Conservation (phyloP, 2,329 filamentous ascomycete genomes). For the Balansia obtecta region DNA sequence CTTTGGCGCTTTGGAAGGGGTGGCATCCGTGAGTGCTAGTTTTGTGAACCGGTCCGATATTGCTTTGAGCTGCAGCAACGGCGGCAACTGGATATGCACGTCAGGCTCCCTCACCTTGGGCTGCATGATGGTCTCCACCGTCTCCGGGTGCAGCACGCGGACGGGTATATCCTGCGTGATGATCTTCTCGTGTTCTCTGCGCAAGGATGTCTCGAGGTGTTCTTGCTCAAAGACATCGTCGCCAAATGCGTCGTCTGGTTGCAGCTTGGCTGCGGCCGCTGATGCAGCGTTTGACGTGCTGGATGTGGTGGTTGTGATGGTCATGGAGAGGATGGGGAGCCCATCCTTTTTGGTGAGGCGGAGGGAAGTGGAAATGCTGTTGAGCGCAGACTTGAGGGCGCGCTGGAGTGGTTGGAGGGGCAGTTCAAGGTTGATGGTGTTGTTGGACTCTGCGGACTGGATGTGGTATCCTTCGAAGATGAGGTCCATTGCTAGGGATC, state of each 20-base stretch:
- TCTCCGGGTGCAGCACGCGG: conserved; percentile 69
- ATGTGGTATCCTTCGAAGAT: conserved; percentile 81
- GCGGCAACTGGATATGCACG: conserved; percentile 83
- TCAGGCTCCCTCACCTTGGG: conserved; percentile 83
- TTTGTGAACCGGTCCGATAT: conserved; percentile 94
- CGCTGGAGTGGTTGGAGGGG: conserved; percentile 79
- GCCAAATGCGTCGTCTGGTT: conserved; percentile 26
- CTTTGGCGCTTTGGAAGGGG: conserved; percentile 42
- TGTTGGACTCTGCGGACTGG: conserved; percentile 68
- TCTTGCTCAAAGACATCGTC: conserved; percentile 33
- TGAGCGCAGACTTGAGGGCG: conserved; percentile 78
- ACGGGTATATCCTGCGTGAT: conserved; percentile 96
- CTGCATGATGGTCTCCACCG: conserved; percentile 88
- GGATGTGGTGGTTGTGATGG: conserved; percentile 63
- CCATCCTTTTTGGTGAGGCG: conserved; percentile 89
- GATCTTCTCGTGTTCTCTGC: conserved; percentile 72
- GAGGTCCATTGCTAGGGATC: conserved; percentile 56
- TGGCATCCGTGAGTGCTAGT: conserved; percentile 46
- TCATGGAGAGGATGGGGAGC: conserved; percentile 76
- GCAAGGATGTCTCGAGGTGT: conserved; percentile 43
- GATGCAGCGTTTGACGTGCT: conserved; percentile 23
- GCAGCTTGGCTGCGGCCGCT: conserved; percentile 15
- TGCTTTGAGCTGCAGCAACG: conserved; percentile 76
- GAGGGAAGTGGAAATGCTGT: conserved; percentile 69
- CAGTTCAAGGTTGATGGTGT: conserved; percentile 93